Evolutionary conservation across 805 yeast species (phyloP), one percentile per base, ranked within the genome.

Genomic region (Suhomyces pyralidae): DNA sequence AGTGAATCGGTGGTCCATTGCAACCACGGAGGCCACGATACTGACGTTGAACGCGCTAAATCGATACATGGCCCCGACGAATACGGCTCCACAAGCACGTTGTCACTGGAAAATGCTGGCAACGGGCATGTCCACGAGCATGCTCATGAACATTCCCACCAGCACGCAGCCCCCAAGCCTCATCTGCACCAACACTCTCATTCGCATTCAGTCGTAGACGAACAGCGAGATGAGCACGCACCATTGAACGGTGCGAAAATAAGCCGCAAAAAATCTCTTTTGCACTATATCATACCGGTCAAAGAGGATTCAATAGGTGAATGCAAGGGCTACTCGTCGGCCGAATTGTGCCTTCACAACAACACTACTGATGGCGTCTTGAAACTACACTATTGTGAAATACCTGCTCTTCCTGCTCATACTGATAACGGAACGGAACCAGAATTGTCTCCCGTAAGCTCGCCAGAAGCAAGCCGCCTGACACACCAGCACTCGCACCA

Each of bases 1-100:
- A 82, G 93, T 48, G 89, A 89, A 64, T 84, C 92, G 30, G 81
- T 92, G 32, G 88, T 92, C 0, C 97, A 91, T 64, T 91, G 97
- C 68, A 86, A 83, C 14, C 97, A 91, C 61, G 82, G 74, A 10
- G 78, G 70, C 10, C 68, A 62, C 28, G 51, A n/a, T 40, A 4
- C 20, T 19, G 42, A 38, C 7, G 7, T 38, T 9, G 24, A 17
- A n/a, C 14, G 14, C 24, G 42, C 42, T 3, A 38, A 15, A 15
- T 9, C 20, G 40, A 38, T 51, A 17, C 55, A 53, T 60, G 53
- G 10, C 14, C 20, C 22, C 34, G 59, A 56, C 22, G 46, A 56
- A 43, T 51, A 51, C 40, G 60, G 24, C 1, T 12, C 48, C 3
- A 10, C 40, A 12, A 34, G 36, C 7, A n/a, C 49, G 10, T 10